Evolutionary conservation across 164 flowering plant genomes (phyloP), one percentile per base, ranked within the genome.

Genomic region (Nymphaea thermarum): DNA sequence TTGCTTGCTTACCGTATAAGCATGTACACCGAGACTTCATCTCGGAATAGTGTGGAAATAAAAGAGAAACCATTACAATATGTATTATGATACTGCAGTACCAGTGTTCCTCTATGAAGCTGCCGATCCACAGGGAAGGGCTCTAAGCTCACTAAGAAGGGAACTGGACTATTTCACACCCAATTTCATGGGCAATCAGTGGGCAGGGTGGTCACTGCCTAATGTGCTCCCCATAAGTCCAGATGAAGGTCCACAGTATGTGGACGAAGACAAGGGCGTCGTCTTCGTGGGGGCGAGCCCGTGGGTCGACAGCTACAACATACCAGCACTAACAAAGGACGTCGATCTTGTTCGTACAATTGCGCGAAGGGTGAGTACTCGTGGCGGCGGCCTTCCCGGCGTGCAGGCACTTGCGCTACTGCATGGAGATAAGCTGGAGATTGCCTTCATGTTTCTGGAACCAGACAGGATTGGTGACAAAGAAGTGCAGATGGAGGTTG

Each of bases 331-430:
- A 76, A 81, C 90, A 44, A 80, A 84, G 1, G 85, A 90, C 61
- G 65, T 85, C 14, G 71, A 82, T 3, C 75, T 73, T 5, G 69
- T 82, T 5, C 72, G 85, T 8, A 75, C 78, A 66, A 86, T 90
- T 57, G 87, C 96, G 1, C 71, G 78, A 62, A 73, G 68, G 78
- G 89, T 90, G 65, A 87, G 96, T 71, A 89, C 80, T 4, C 74
- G 96, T 51, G 93, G 93, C 0, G 96, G 96, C 6, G 91, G 96
- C 16, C 82, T 90, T 3, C 87, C 88, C 1, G 78, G 85, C 0
- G 93, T 88, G 67, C 96, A 90, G 67, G 76, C 91, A 2, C 55
- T 90, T 71, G 91, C 82, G 47, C 85, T 88, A 10, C 79, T 81
- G 53, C 93, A 90, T 47, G 90, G 86, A 71, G 89, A 80, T 64